phyloP scores from a whole-genome alignment of 2,329 filamentous ascomycete genomes.

The Kalmusia sp. region DNA sequence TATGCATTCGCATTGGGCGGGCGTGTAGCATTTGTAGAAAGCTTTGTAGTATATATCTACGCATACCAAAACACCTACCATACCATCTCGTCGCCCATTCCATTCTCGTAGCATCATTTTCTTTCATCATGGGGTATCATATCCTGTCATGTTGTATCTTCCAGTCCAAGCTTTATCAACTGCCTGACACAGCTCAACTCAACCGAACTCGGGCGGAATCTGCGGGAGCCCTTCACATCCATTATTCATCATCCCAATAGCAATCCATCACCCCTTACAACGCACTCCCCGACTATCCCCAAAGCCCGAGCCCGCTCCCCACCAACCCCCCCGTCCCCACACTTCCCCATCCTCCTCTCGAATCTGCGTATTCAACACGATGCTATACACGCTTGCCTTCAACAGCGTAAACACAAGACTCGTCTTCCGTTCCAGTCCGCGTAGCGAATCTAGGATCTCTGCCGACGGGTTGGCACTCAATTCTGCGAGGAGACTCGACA shows the following conservation, averaged over 20 bases:
- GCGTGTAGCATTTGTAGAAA: constrained; percentile 21
- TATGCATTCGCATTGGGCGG: constrained; percentile 20
- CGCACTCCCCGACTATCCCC: constrained; percentile 3
- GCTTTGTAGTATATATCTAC: constrained; percentile 25
- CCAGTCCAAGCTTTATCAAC: too few species aligned
- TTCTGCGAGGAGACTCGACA: constrained; percentile 67
- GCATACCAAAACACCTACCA: neutral
- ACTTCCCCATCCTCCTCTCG: constrained; percentile 36
- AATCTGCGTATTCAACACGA: constrained; percentile 92
- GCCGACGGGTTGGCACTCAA: constrained; percentile 70
- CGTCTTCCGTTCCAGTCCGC: constrained; percentile 91
- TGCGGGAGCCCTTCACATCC: too few species aligned
- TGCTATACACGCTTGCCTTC: constrained; percentile 98
- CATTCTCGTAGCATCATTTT: constrained; percentile 2
- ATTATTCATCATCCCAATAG: too few species aligned
- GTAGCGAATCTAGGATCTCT: constrained; percentile 83
- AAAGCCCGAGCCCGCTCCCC: constrained; percentile 19
- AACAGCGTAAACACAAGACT: constrained; percentile 92
- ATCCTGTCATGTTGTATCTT: too few species aligned
- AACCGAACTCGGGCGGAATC: too few species aligned
- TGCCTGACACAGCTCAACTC: too few species aligned
- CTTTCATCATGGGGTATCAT: constrained; percentile 23
- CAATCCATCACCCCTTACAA: constrained; percentile 4
- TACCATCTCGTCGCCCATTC: neutral
- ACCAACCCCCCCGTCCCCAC: constrained; percentile 33